A percentile compares a stretch with the other conserved stretches of the same genome.
Evolutionary conservation across 2,329 filamentous ascomycete genomes (phyloP).

Genomic region (Talaromyces sp.): DNA sequence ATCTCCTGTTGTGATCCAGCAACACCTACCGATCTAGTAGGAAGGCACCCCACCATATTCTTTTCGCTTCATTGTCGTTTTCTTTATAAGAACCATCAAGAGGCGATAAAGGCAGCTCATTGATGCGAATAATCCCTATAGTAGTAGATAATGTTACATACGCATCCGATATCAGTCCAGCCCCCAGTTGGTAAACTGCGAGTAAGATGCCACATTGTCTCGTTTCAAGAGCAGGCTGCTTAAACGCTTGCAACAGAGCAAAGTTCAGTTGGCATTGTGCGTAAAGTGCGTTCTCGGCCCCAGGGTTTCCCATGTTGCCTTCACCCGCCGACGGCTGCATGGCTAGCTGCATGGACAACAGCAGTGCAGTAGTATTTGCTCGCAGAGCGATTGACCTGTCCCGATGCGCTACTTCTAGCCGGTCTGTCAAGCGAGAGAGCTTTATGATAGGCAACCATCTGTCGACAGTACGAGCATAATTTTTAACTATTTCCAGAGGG

Average conservation of each 20-base stretch:
- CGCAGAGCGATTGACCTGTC: not conserved
- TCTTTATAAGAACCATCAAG: not conserved
- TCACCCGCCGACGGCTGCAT: not conserved
- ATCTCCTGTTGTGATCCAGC: not conserved
- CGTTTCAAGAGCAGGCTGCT: not conserved
- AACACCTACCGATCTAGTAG: slow-evolving; percentile 4
- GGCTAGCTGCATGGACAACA: slow-evolving; percentile 5
- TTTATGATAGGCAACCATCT: slow-evolving; percentile 5
- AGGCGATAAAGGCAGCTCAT: not conserved
- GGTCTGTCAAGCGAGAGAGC: not conserved
- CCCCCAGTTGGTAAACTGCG: slow-evolving; percentile 7
- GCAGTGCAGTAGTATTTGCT: not conserved
- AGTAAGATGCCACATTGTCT: slow-evolving; percentile 5
- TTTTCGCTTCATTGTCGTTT: not conserved
- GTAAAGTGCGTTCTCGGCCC: not conserved
- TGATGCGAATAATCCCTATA: not conserved
- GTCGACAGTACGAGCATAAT: not conserved
- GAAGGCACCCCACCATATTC: slow-evolving; percentile 7
- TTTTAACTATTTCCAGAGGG: not conserved
- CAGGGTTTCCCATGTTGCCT: not conserved
- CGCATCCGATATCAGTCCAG: slow-evolving; percentile 6
- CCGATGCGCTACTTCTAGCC: not conserved
- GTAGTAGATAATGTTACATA: slow-evolving; percentile 7
- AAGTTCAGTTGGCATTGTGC: not conserved
- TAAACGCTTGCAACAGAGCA: not conserved